phyloP scores from a whole-genome alignment of 805 yeast genomes.

The Barnettozyma botsteinii region DNA sequence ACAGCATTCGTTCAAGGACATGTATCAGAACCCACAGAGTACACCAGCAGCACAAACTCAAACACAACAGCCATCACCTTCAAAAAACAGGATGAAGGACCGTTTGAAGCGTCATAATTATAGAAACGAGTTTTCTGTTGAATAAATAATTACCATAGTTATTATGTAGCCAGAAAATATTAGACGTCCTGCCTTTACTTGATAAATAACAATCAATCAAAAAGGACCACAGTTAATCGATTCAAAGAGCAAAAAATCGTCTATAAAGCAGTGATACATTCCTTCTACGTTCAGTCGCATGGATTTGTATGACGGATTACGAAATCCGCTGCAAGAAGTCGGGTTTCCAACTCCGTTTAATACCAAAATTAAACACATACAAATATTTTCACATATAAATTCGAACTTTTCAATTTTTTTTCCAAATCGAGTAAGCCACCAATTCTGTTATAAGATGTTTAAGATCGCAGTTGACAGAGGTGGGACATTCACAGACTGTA shows the following conservation, averaged over 20 bases:
- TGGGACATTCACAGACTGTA: constrained; percentile 79
- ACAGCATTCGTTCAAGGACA: constrained; percentile 3
- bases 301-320: not conserved
- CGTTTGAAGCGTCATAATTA: constrained; percentile 24
- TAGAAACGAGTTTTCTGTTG: constrained; percentile 18
- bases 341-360: not conserved
- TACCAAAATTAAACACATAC: too few relatives aligned
- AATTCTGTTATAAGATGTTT: constrained; percentile 10
- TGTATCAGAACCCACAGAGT: too few relatives aligned
- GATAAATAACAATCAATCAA: too few relatives aligned
- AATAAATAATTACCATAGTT: not conserved
- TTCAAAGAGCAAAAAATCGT: too few relatives aligned
- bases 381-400: too few relatives aligned
- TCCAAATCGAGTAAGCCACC: too few relatives aligned
- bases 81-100: constrained; percentile 17
- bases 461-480: constrained; percentile 58
- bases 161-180: not conserved
- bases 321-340: not conserved
- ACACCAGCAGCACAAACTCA: too few relatives aligned
- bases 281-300: too few relatives aligned
- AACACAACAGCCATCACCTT: constrained; percentile 1
- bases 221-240: too few relatives aligned
- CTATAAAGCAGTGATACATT: too few relatives aligned
- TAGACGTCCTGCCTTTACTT: too few relatives aligned
- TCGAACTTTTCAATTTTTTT: too few relatives aligned